phyloP scores from a whole-genome alignment of 2,329 filamentous ascomycete genomes.

The Penicillium sp. region DNA sequence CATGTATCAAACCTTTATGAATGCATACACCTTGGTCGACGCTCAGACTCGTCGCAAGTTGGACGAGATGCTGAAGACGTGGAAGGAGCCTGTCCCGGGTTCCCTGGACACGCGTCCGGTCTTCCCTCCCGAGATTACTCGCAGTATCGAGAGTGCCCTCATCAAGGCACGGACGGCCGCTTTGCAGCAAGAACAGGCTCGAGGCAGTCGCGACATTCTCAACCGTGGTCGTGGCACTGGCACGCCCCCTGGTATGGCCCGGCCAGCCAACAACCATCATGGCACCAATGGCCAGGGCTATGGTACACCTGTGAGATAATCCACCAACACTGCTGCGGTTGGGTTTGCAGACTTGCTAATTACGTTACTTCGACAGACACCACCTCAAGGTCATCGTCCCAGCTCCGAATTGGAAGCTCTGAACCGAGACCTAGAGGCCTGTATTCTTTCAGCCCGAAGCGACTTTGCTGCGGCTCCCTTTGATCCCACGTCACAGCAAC shows the following conservation, averaged over 20 bases:
- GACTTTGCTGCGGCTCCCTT: conserved; percentile 75
- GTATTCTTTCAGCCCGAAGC: conserved; percentile 71
- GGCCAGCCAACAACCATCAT: conserved; percentile 32
- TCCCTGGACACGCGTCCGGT: conserved; percentile 92
- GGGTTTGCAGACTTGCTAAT: conserved; percentile 13
- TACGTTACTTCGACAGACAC: conserved; percentile 23
- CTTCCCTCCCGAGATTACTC: conserved; percentile 82
- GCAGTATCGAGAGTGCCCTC: conserved; percentile 90
- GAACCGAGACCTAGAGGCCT: conserved; percentile 77
- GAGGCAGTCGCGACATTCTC: conserved; percentile 58
- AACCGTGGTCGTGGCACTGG: conserved; percentile 53
- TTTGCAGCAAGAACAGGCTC: conserved; percentile 50
- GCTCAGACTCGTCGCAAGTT: conserved; percentile 80
- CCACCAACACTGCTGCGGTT: not conserved
- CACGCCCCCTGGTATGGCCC: conserved; percentile 53
- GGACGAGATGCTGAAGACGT: conserved; percentile 96
- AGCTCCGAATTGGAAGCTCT: conserved; percentile 66
- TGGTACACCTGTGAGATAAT: conserved; percentile 18
- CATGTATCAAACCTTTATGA: conserved; percentile 94
- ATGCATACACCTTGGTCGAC: conserved; percentile 89
- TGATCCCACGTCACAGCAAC: conserved; percentile 74
- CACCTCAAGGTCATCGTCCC: conserved; percentile 38
- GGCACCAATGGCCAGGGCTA: conserved; percentile 32
- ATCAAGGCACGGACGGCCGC: conserved; percentile 74
- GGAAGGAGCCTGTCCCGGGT: conserved; percentile 95